phyloP scores from a whole-genome alignment of 2,329 filamentous ascomycete species.

The Colletotrichum siamense region DNA sequence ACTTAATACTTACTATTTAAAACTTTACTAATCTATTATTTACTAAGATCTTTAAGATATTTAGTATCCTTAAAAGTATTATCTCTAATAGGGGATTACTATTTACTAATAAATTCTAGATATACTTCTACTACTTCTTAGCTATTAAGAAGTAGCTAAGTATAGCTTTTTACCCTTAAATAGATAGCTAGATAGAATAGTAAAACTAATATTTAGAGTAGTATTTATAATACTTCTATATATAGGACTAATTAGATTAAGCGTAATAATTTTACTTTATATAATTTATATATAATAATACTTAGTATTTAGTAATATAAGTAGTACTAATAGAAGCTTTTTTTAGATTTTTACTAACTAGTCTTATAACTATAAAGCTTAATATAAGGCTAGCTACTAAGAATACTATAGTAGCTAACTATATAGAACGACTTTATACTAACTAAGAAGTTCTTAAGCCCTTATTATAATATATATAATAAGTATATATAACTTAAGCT shows the following conservation, averaged over 20 bases:
- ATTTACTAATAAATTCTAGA: neutral
- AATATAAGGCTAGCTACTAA: too few species aligned
- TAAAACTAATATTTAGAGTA: neutral
- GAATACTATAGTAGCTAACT: too few species aligned
- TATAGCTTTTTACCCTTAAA: neutral
- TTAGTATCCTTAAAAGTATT: neutral
- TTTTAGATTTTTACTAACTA: too few species aligned
- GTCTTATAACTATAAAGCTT: too few species aligned
- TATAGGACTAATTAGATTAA: neutral
- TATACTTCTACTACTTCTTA: neutral
- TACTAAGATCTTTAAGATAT: neutral
- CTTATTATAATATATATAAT: too few species aligned
- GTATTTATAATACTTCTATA: neutral
- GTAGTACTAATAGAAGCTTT: too few species aligned
- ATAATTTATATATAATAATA: too few species aligned
- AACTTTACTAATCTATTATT: neutral
- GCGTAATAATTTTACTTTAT: neutral
- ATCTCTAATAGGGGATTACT: neutral
- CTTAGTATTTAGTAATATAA: too few species aligned
- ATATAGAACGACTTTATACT: too few species aligned
- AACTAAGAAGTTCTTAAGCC: too few species aligned
- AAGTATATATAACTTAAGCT: too few species aligned
- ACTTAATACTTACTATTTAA: neutral
- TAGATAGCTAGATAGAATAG: neutral
- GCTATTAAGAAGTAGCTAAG: neutral